Evolutionary conservation across 768 basidiomycete species (phyloP).

Genomic region (Suillus clintonianus): DNA sequence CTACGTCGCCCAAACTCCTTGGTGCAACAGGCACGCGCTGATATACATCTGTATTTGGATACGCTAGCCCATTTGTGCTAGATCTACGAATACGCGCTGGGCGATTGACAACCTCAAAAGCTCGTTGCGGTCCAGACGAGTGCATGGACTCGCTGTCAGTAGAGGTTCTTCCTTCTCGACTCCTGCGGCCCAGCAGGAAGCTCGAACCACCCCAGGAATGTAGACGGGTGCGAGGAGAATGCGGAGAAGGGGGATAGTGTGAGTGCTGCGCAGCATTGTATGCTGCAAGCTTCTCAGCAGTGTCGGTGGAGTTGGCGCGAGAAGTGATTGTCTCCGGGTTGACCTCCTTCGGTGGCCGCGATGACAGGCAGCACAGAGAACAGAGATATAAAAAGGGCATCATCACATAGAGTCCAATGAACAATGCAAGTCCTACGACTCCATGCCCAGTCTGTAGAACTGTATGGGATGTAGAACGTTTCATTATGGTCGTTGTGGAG

Average conservation of each 20-base stretch:
- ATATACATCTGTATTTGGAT: constrained; percentile 46
- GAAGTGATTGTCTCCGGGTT: constrained; percentile 24
- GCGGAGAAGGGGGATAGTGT: constrained; percentile 33
- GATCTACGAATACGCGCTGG: constrained; percentile 55
- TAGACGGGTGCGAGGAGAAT: constrained; percentile 33
- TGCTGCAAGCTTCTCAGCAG: constrained; percentile 42
- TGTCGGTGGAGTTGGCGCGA: constrained; percentile 41
- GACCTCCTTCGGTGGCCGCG: constrained; percentile 18
- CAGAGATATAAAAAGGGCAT: constrained; percentile 46
- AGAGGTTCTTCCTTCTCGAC: constrained; percentile 38
- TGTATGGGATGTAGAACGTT: constrained; percentile 32
- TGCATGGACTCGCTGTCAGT: constrained; percentile 40
- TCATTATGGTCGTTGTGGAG: constrained; percentile 26
- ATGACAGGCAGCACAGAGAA: constrained; percentile 15
- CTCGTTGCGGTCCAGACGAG: constrained; percentile 36
- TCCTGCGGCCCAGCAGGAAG: constrained; percentile 37
- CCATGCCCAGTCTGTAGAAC: constrained; percentile 64
- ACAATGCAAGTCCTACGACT: constrained; percentile 64
- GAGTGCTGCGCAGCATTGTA: constrained; percentile 27
- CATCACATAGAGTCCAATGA: constrained; percentile 58
- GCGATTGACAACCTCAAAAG: constrained; percentile 54
- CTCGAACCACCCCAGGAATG: constrained; percentile 42
- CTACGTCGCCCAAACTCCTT: constrained; percentile 67
- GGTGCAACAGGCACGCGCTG: constrained; percentile 46
- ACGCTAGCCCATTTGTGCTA: constrained; percentile 44